phyloP scores from a whole-genome alignment of 192 early-diverging fungal genomes.

The Rhizoclosmatium sp. region DNA sequence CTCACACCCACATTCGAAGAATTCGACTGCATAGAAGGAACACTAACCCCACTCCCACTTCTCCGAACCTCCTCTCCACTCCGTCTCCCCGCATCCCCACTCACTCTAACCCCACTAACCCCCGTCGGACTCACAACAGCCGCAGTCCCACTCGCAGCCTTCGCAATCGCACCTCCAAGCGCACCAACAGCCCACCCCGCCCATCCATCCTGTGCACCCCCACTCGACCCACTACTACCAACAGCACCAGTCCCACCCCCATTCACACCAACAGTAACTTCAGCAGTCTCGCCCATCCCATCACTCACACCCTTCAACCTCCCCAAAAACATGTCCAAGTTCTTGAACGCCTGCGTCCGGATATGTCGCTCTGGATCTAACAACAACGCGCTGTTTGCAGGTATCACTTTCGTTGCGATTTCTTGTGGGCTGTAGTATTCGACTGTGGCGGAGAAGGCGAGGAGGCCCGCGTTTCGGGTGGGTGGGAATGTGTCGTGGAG shows the following conservation, averaged over 20 bases:
- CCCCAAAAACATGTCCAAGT: conserved; percentile 72
- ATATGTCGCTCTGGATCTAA: conserved; percentile 80
- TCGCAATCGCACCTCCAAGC: conserved; percentile 40
- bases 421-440: conserved; percentile 77
- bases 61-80: not conserved
- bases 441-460: conserved; percentile 72
- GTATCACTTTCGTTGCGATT: conserved; percentile 76
- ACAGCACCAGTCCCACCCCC: conserved; percentile 39
- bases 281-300: conserved; percentile 56
- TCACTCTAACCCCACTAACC: not conserved
- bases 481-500: conserved; percentile 90
- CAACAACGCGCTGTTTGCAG: conserved; percentile 70
- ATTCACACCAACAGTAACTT: conserved; percentile 17
- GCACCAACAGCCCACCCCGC: conserved; percentile 88
- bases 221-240: conserved; percentile 14
- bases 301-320: conserved; percentile 72
- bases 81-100: not conserved
- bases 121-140: not conserved
- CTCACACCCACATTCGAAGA: not conserved
- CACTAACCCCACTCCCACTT: not conserved
- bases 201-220: conserved; percentile 68
- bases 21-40: not conserved
- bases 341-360: conserved; percentile 54
- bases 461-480: conserved; percentile 82
- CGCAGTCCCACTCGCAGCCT: conserved; percentile 1